Conservation (phyloP, 768 basidiomycete genomes). For the Agaricus subrufescens region DNA sequence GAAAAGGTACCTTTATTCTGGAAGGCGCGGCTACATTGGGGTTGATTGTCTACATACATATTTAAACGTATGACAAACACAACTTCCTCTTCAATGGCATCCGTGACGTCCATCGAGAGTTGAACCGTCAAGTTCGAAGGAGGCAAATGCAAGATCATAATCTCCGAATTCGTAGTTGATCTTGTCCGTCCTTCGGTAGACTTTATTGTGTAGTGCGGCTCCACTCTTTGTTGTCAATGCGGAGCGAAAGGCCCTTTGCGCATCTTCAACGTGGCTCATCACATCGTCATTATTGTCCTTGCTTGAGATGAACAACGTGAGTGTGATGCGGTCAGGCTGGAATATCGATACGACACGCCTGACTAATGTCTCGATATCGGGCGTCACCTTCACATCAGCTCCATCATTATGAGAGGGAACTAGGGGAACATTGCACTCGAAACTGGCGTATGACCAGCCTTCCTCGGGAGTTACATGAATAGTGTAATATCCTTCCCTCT, state of each 20-base stretch:
- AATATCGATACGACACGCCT: conserved; percentile 91
- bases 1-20: too few relatives aligned
- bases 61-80: too few relatives aligned
- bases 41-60: too few relatives aligned
- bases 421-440: conserved; percentile 95
- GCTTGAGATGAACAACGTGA: conserved; percentile 89
- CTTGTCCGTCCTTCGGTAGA: conserved; percentile 86
- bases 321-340: conserved; percentile 76
- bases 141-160: conserved; percentile 87
- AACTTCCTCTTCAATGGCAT: too few relatives aligned
- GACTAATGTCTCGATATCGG: conserved; percentile 77
- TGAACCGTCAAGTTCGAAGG: conserved; percentile 50
- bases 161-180: conserved; percentile 98
- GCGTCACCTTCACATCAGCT: conserved; percentile 34
- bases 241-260: conserved; percentile 66
- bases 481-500: conserved; percentile 89
- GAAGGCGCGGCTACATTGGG: too few relatives aligned
- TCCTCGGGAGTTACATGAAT: conserved; percentile 98
- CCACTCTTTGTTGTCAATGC: conserved; percentile 38
- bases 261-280: conserved; percentile 59
- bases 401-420: conserved; percentile 27
- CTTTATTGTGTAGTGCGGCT: conserved; percentile 12
- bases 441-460: conserved; percentile 97
- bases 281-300: conserved; percentile 37
- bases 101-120: neutral